Percentiles rank a stretch among this genome's conserved stretches.
phyloP scores from a whole-genome alignment of 441 rosid species.

The Pelargonium fulgidum region DNA sequence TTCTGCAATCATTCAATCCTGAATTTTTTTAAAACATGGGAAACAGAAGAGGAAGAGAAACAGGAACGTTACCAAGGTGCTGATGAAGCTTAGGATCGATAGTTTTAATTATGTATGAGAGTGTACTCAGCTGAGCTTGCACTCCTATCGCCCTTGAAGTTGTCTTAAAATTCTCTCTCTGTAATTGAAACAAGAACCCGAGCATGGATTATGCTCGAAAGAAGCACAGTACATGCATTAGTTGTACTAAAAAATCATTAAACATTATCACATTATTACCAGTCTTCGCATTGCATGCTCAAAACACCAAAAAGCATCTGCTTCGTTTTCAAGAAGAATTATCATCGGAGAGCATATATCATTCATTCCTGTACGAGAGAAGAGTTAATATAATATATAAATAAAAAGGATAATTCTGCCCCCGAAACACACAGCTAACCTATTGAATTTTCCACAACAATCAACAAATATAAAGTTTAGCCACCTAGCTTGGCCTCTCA shows the following conservation, averaged over 20 bases:
- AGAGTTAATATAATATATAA: not conserved
- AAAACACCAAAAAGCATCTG: slow-evolving; percentile 96
- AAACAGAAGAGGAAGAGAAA: slow-evolving; percentile 13
- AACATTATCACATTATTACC: slow-evolving; percentile 29
- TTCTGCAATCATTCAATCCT: not conserved
- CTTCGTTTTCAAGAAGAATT: slow-evolving; percentile 79
- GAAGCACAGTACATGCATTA: slow-evolving; percentile 11
- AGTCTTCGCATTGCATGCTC: slow-evolving; percentile 87
- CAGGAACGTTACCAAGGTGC: slow-evolving; percentile 60
- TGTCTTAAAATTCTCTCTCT: slow-evolving; percentile 88
- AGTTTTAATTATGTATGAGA: slow-evolving; percentile 73
- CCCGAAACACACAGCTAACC: too few species aligned
- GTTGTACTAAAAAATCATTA: not conserved
- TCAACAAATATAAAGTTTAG: too few species aligned
- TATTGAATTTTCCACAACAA: too few species aligned
- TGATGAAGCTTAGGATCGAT: slow-evolving; percentile 91
- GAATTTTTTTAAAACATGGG: slow-evolving; percentile 4
- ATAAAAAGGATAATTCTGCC: not conserved
- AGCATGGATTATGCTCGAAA: slow-evolving; percentile 11
- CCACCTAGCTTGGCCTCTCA: too few species aligned
- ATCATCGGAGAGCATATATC: slow-evolving; percentile 92
- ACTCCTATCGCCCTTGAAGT: slow-evolving; percentile 70
- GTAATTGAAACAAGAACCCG: slow-evolving; percentile 25
- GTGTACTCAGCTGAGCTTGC: slow-evolving; percentile 71
- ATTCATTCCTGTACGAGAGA: slow-evolving; percentile 69